Conservation (phyloP, 2,329 filamentous ascomycete species). For the Rhytidhysteron rufulum region DNA sequence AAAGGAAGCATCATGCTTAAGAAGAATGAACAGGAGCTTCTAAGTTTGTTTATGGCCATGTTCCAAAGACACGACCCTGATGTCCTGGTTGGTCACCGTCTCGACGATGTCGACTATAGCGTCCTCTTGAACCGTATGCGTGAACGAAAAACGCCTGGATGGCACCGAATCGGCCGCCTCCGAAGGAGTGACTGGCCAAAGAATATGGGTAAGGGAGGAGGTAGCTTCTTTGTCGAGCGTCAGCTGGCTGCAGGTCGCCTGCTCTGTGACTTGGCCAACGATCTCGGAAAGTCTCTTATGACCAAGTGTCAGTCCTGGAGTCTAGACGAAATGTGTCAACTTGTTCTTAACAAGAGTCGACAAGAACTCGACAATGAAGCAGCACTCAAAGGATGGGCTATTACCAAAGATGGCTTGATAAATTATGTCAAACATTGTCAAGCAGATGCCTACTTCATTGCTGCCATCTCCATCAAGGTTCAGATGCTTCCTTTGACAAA, state of each 20-base stretch:
- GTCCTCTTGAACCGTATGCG: constrained; percentile 81
- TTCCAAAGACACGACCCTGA: constrained; percentile 87
- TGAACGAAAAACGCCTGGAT: constrained; percentile 87
- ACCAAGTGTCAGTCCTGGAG: constrained; percentile 97
- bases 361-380: constrained; percentile 85
- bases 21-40: constrained; percentile 77
- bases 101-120: constrained; percentile 97
- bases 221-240: constrained; percentile 89
- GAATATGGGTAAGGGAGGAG: constrained; percentile 78
- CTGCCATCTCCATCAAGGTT: constrained; percentile 80
- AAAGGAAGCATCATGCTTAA: constrained; percentile 75
- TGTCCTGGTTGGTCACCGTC: constrained; percentile 86
- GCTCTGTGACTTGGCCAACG: constrained; percentile 91
- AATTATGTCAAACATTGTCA: constrained; percentile 94
- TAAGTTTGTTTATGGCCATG: constrained; percentile 85
- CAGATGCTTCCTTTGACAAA: constrained; percentile 94
- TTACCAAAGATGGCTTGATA: constrained; percentile 78
- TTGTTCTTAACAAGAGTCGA: constrained; percentile 75
- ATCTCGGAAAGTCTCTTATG: constrained; percentile 96
- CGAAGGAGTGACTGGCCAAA: constrained; percentile 82
- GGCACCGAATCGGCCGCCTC: constrained; percentile 88
- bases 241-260: constrained; percentile 85
- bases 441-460: constrained; percentile 92
- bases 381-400: constrained; percentile 82
- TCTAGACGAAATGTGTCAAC: constrained; percentile 92